phyloP scores from a whole-genome alignment of 805 yeast species.

The Saturnispora dispora region DNA sequence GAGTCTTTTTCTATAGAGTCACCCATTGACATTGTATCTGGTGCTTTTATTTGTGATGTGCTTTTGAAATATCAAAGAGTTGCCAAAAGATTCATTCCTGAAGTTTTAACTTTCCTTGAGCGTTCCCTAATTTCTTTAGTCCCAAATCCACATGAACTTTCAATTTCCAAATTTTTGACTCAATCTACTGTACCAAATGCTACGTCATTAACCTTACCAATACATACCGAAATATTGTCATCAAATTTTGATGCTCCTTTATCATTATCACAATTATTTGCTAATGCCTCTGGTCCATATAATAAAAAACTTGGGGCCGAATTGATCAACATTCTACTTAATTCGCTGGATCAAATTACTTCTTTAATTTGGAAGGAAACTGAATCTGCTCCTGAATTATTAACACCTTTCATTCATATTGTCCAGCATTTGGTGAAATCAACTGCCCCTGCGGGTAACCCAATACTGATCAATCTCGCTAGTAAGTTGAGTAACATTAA shows the following conservation, averaged over 20 bases:
- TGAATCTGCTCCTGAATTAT: slow-evolving; percentile 51
- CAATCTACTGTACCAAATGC: slow-evolving; percentile 11
- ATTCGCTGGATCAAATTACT: slow-evolving; percentile 26
- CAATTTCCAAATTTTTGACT: slow-evolving; percentile 16
- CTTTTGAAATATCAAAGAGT: slow-evolving; percentile 66
- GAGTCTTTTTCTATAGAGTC: slow-evolving; percentile 32
- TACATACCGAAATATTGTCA: slow-evolving; percentile 14
- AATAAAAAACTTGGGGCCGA: slow-evolving; percentile 17
- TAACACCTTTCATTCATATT: slow-evolving; percentile 37
- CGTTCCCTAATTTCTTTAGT: slow-evolving; percentile 38
- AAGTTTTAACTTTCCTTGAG: slow-evolving; percentile 51
- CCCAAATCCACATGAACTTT: slow-evolving; percentile 27
- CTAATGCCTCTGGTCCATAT: slow-evolving; percentile 5
- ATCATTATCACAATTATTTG: slow-evolving; percentile 7
- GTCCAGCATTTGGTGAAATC: slow-evolving; percentile 33
- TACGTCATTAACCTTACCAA: slow-evolving; percentile 16
- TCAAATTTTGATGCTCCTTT: neutral
- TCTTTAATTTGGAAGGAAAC: slow-evolving; percentile 50
- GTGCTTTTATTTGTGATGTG: slow-evolving; percentile 57
- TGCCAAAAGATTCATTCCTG: slow-evolving; percentile 79
- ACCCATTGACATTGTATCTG: slow-evolving; percentile 37
- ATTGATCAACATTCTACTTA: slow-evolving; percentile 29
- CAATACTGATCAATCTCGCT: slow-evolving; percentile 28
- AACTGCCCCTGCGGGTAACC: slow-evolving; percentile 16
- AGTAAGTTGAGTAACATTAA: slow-evolving; percentile 41